Evolutionary conservation across 768 basidiomycete genomes (phyloP).

Genomic region (Pleurotus ostreatus): DNA sequence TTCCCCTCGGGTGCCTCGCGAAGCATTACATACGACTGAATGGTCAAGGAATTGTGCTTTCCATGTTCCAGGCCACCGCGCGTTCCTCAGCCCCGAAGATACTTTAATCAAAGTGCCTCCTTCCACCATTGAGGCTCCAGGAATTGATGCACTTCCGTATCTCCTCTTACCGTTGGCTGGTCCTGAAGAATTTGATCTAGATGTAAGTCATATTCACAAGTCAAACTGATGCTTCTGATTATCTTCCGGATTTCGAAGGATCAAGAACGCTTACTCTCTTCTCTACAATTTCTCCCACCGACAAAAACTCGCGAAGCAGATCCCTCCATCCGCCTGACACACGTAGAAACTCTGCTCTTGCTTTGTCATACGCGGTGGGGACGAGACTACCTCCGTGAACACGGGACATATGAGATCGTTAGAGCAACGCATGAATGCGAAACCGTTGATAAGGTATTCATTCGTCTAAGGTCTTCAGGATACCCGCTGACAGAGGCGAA

Average conservation of each 20-base stretch:
- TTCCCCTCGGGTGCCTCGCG: constrained; percentile 6
- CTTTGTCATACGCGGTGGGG: constrained; percentile 89
- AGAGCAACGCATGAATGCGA: constrained; percentile 76
- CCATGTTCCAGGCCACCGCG: constrained; percentile 61
- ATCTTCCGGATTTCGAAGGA: constrained; percentile 42
- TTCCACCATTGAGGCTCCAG: constrained; percentile 56
- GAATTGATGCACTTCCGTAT: constrained; percentile 81
- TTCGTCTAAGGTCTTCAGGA: constrained; percentile 10
- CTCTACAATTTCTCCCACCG: constrained; percentile 83
- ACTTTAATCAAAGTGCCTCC: constrained; percentile 52
- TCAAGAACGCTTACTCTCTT: constrained; percentile 79
- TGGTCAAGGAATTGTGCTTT: constrained; percentile 72
- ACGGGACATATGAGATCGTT: constrained; percentile 87
- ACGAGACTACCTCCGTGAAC: constrained; percentile 69
- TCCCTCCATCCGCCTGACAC: constrained; percentile 67
- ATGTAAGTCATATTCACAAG: constrained; percentile 40
- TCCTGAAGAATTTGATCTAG: constrained; percentile 91
- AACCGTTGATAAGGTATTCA: constrained; percentile 63
- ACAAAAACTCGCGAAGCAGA: constrained; percentile 85
- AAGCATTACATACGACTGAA: background rate
- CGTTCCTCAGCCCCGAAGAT: constrained; percentile 65
- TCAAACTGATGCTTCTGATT: background rate
- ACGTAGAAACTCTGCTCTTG: constrained; percentile 86
- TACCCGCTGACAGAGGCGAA: constrained; percentile 15
- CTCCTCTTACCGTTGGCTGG: constrained; percentile 90